Conservation (phyloP, 305 asterid genomes). For the Caryopteris hybrid region DNA sequence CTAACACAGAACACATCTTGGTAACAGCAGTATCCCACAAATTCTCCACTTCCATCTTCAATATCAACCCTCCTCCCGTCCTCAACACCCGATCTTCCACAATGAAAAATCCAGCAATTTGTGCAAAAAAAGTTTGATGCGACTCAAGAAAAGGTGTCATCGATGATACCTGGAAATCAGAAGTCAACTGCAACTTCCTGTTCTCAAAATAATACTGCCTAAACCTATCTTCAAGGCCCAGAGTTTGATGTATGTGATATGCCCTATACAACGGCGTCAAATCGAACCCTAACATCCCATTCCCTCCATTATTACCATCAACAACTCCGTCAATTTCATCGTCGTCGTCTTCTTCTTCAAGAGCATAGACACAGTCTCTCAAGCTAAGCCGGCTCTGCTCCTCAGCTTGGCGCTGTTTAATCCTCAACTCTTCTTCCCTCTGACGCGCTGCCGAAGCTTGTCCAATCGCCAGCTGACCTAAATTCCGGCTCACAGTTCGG, state of each 20-base stretch:
- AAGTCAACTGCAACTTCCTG: constrained; percentile 85
- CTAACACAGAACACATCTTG: constrained; percentile 94
- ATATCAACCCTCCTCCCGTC: constrained; percentile 86
- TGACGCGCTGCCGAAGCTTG: constrained; percentile 97
- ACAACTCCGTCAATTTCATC: constrained; percentile 56
- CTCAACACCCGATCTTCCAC: constrained; percentile 91
- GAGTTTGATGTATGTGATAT: constrained; percentile 80
- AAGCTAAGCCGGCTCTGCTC: constrained; percentile 91
- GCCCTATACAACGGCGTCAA: constrained; percentile 84
- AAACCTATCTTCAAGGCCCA: constrained; percentile 78
- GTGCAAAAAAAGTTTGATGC: constrained; percentile 88
- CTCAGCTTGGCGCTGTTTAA: constrained; percentile 94
- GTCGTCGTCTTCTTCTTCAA: constrained; percentile 82
- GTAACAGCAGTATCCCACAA: constrained; percentile 96
- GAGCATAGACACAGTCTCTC: constrained; percentile 76
- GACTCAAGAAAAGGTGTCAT: constrained; percentile 94
- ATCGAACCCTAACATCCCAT: constrained; percentile 67
- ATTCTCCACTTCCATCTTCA: constrained; percentile 87
- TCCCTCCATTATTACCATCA: constrained; percentile 40
- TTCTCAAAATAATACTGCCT: constrained; percentile 89
- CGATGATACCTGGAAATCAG: constrained; percentile 97
- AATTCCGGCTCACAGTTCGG: constrained; percentile 73
- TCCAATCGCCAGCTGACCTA: constrained; percentile 93
- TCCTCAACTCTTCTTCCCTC: constrained; percentile 87
- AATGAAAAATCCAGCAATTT: constrained; percentile 87